Base-by-base conservation (phyloP, 352 stramenopile genomes). In the Phytophthora macrochlamydospora region DNA sequence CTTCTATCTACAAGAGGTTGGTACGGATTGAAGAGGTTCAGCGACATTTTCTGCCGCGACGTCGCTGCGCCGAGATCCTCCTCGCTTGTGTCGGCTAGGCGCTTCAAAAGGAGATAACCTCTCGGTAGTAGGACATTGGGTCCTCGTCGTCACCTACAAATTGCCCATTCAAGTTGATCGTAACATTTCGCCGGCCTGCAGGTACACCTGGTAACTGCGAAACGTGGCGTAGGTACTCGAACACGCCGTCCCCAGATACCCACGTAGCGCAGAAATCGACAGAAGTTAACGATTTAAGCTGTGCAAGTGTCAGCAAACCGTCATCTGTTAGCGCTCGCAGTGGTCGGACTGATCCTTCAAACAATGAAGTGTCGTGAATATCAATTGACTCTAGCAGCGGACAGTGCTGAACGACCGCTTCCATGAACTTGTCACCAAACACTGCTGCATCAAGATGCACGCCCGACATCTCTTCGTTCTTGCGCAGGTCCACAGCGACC, bases 371-470 rank as follows among this genome's bases (percentile, higher is more conserved):
- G 38, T 73, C 57, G n/a, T 61, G 35, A 13, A 81, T 35, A 13
- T 59, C 63, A 35, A 85, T 11, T 2, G 56, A 58, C 29, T 79
- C 59, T 9, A 85, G 49, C 3, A 75, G 52, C 9, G 74, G 71
- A 2, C 76, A 85, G 35, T 51, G 50, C 9, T 57, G 3, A 13
- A 60, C 59, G 7, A 67, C 52, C 0, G 56, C 51, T 12, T 71
- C 35, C 49, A 71, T 83, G 56, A 85, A 85, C 12, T 74, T 67
- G 49, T 81, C 71, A 14, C 67, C 69, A 45, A 81, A 85, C 1
- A 79, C 49, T n/a, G 73, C 64, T 4, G 59, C 49, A 48, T 81
- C 72, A 11, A 81, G 43, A 2, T 67, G 44, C 24, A 56, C 8
- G 3, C 24, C 29, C 40, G 62, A 35, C 0, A n/a, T 42, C 7